Evolutionary conservation across 768 basidiomycete species (phyloP), one percentile per base, ranked within the genome.

Genomic region (Wakefieldia striispora): DNA sequence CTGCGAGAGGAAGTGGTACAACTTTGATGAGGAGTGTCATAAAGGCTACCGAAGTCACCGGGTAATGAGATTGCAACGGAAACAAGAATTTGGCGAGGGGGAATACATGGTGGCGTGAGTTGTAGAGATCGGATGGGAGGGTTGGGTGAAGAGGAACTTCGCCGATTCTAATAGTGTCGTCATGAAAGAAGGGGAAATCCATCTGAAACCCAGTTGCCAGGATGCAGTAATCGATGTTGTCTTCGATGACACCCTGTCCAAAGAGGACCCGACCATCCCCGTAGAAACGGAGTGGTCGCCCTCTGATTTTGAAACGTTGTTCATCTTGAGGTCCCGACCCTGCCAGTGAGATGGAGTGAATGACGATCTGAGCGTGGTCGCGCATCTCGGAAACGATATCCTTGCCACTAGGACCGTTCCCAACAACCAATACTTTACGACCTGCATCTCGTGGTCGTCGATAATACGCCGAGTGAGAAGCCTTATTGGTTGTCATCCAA

Each of bases 161-260:
- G 0, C 56, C 64, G 7, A 57, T 64, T 24, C 76, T 61, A 12
- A 78, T 61, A 35, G 67, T 58, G 6, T 65, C 43, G 2, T 69
- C 58, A 40, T 47, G 48, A 35, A 92, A 69, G 68, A 90, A 91
- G 0, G 86, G 84, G 55, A 83, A 81, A 12, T 77, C 69, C 38
- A 78, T 67, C 44, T 84, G 70, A 62, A 86, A 93, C 11, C 90
- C 91, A 3, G 90, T 93, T 3, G 88, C 90, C 16, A 91, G 68
- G 45, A 91, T 80, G 54, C 81, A 82, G 53, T 79, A 68, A 54
- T 85, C 81, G 48, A 91, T 71, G 6, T 71, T 72, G 27, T 66
- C 55, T 60, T 86, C 84, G 12, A 63, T 57, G 1, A 78, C 69
- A 1, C 80, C 83, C 50, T 86, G 86, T 51, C 76, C 78, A 55